Evolutionary conservation across 345 rosid species (phyloP), one percentile per base, ranked within the genome.

Genomic region (Pelargonium nanum): DNA sequence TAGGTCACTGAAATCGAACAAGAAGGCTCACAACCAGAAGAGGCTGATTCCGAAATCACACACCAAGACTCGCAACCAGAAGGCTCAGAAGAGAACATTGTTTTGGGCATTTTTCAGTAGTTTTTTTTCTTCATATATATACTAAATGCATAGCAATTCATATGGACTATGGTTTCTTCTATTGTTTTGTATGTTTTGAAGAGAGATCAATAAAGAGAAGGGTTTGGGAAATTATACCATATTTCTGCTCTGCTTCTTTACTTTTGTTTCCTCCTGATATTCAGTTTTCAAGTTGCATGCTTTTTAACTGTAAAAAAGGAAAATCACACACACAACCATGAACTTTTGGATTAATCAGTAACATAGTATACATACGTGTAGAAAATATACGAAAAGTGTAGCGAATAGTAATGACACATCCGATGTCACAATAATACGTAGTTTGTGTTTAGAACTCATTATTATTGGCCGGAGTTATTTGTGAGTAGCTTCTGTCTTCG

Each of bases 401-500:
- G 32, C 7, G 32, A 7, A 28, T 28, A 28, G 7, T 2, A 2
- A 2, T 40, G 48, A 40, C 17, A 28, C 16, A 40, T 10, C 3
- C 48, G 2, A 40, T 40, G 16, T 40, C 48, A 40, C 48, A 40
- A 12, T 12, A 40, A 40, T 0, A n/a, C n/a, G 15, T 9, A 40
- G 48, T 12, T 40, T 40, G 48, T 6, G 48, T 40, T 40, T 12
- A 6, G 2, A 40, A 2, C 48, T 8, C 3, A 17, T 40, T 6
- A 40, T 40, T 12, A 40, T 12, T 12, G 48, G 15, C 17, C 15
- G 15, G 9, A 40, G 16, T 40, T 72, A 79, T 26, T 58, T 76
- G 19, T 54, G 64, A 9, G 80, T 5, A 21, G 50, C 78, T 70
- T 81, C 88, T 22, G 72, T 17, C 60, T 80, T 80, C 1, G 55